These are phyloP conservation scores for Ilex paraguariensis DNA, from an alignment of 305 asterid genomes.

Conservation along the genomic window DNA sequence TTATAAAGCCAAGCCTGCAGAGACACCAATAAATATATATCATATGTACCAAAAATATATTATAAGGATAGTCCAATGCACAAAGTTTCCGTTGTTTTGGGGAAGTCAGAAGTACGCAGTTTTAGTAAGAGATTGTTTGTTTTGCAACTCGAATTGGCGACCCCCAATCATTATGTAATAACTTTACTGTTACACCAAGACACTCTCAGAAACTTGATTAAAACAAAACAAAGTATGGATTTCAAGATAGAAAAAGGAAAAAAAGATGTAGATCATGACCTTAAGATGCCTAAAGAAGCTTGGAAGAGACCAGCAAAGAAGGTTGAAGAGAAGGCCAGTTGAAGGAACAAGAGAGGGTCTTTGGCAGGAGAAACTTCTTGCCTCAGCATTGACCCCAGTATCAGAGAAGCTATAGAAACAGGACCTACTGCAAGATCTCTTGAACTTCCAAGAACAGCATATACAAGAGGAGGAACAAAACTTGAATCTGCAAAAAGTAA, in stretches of 20 bases:
- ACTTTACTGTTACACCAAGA: too few species aligned
- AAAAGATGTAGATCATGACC: slow-evolving; percentile 24
- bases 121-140: too few species aligned
- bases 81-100: not conserved
- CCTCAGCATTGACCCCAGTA: slow-evolving; percentile 79
- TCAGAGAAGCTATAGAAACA: slow-evolving; percentile 79
- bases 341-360: slow-evolving; percentile 70
- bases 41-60: too few species aligned
- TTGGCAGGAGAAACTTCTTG: slow-evolving; percentile 58
- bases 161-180: too few species aligned
- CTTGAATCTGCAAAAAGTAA: slow-evolving; percentile 63
- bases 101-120: too few species aligned
- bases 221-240: not conserved
- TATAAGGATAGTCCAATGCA: too few species aligned
- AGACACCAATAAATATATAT: not conserved
- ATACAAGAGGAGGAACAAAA: slow-evolving; percentile 81
- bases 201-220: not conserved
- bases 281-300: slow-evolving; percentile 70
- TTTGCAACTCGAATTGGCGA: too few species aligned
- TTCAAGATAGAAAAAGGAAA: not conserved
- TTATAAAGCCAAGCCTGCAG: slow-evolving; percentile 75
- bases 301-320: slow-evolving; percentile 89
- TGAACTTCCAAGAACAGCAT: slow-evolving; percentile 92
- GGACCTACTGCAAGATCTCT: slow-evolving; percentile 92
- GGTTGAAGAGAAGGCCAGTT: slow-evolving; percentile 70